These are phyloP conservation scores for Carex sylvatica DNA, from an alignment of 202 grass and related monocot species.

Conservation along the genomic window DNA sequence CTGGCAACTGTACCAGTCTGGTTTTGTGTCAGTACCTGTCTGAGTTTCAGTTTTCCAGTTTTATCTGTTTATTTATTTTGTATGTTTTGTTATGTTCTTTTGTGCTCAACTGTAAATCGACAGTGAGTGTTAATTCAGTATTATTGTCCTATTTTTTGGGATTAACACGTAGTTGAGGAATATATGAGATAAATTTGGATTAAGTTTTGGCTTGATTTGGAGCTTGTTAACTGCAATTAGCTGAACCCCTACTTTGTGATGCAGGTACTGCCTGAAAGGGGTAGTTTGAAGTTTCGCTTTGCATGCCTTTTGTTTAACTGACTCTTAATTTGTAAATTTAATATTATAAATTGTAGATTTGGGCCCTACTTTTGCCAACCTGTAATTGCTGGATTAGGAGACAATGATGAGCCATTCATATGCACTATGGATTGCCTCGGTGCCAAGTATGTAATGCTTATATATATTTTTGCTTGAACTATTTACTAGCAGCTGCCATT, in stretches of 20 bases:
- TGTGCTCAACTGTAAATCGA: neutral
- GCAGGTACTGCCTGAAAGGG: neutral
- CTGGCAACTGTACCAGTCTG: neutral
- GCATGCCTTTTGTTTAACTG: neutral
- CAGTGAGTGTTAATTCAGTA: neutral
- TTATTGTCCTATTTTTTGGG: neutral
- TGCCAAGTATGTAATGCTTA: conserved; percentile 45
- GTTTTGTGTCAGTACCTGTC: neutral
- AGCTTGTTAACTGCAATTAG: neutral
- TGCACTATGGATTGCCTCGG: conserved; percentile 64
- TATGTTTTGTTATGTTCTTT: conserved; percentile 3
- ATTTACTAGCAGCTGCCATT: neutral
- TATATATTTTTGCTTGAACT: neutral
- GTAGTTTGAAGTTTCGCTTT: neutral
- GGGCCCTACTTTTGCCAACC: conserved; percentile 56
- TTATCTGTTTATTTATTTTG: neutral
- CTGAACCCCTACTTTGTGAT: neutral
- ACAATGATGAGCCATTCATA: conserved; percentile 51
- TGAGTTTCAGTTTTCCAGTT: neutral
- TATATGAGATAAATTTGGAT: neutral
- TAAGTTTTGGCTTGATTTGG: neutral
- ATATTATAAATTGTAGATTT: conserved; percentile 38
- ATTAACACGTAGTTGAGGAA: conserved; percentile 11
- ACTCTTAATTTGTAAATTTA: neutral
- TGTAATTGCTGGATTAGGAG: conserved; percentile 56